These are phyloP conservation scores for Tetracladium marchalianum DNA, from an alignment of 495 filamentous ascomycete species.

Conservation along the genomic window DNA sequence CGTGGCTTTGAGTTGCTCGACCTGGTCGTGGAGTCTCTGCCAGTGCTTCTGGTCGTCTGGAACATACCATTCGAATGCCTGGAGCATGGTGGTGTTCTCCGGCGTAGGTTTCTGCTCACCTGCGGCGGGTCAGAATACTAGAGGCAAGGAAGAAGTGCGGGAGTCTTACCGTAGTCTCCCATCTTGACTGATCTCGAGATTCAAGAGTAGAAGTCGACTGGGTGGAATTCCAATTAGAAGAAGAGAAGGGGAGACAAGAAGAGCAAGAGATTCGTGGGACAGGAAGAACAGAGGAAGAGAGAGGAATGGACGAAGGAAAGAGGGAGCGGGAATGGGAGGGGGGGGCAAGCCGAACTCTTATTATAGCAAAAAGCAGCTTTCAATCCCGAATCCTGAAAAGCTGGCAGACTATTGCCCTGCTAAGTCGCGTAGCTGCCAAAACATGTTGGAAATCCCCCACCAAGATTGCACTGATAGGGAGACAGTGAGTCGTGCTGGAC, in stretches of 20 bases:
- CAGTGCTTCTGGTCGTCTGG: slow-evolving; percentile 56
- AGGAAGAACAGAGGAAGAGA: neutral
- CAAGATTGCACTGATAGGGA: neutral
- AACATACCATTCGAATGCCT: slow-evolving; percentile 70
- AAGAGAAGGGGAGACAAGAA: neutral
- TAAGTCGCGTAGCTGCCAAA: no score
- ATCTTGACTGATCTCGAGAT: slow-evolving; percentile 4
- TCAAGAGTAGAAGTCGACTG: neutral
- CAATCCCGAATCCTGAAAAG: neutral
- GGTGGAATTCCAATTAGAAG: neutral
- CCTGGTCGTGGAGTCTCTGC: slow-evolving; percentile 42
- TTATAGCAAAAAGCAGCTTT: no score
- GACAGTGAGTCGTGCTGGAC: no score
- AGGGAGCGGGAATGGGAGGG: neutral
- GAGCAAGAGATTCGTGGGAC: neutral
- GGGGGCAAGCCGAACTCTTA: neutral
- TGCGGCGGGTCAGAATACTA: neutral
- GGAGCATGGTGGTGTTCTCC: slow-evolving; percentile 54
- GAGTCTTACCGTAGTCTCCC: slow-evolving; percentile 3
- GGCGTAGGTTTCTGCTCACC: slow-evolving; percentile 23
- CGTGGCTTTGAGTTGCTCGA: slow-evolving; percentile 46
- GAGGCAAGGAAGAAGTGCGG: neutral
- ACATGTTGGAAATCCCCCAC: neutral
- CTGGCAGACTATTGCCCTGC: slow-evolving; percentile 5
- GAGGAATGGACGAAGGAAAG: neutral